Evolutionary conservation across 208 protist genomes (phyloP).

Genomic region (Polymyxa betae): DNA sequence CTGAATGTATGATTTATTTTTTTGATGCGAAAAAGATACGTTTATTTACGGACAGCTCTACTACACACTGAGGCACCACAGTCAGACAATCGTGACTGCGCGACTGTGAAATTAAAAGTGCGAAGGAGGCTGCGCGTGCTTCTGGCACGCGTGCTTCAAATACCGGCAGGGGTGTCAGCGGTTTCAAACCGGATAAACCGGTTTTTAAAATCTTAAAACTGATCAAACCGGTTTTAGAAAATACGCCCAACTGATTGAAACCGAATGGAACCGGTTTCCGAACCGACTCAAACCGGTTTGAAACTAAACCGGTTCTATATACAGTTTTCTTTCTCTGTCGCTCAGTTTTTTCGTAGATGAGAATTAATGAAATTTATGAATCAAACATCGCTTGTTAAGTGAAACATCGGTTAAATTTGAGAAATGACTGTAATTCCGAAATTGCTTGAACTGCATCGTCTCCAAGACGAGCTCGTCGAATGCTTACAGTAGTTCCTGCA

Average conservation of each 20-base stretch:
- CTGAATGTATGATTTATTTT: too few relatives aligned
- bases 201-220: too few relatives aligned
- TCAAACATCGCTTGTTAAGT: neutral
- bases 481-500: conserved; percentile 23
- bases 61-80: too few relatives aligned
- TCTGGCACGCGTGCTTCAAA: too few relatives aligned
- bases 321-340: neutral
- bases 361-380: neutral
- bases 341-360: neutral
- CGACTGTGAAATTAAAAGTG: too few relatives aligned
- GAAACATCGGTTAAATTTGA: neutral
- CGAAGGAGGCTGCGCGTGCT: too few relatives aligned
- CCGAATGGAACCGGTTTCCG: neutral
- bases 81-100: too few relatives aligned
- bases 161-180: neutral
- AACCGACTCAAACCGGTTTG: neutral
- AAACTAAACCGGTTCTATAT: neutral
- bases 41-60: too few relatives aligned
- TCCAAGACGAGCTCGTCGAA: neutral
- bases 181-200: neutral
- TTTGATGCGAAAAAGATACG: too few relatives aligned
- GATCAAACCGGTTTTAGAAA: too few relatives aligned
- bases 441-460: conserved; percentile 36
- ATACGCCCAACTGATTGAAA: too few relatives aligned
- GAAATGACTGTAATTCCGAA: conserved; percentile 18